Evolutionary conservation across 108 stramenopile species (phyloP).

Genomic region (Seminavis robusta): DNA sequence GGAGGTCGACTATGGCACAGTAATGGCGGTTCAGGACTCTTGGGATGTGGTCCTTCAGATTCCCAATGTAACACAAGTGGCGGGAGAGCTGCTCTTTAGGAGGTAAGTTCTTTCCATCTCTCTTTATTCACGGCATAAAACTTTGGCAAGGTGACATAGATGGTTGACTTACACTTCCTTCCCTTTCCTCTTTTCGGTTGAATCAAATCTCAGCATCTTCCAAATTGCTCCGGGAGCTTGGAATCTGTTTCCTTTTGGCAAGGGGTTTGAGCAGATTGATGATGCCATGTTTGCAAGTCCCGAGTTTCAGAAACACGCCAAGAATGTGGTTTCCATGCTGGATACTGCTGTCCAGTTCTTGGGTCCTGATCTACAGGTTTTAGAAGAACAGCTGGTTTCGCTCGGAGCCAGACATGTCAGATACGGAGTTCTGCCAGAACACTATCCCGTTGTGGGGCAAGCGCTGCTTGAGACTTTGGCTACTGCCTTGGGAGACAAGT

Average conservation of each 20-base stretch:
- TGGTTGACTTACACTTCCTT: too few relatives aligned
- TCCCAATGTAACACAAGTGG: constrained; percentile 29
- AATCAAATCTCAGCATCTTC: constrained; percentile 28
- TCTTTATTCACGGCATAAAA: too few relatives aligned
- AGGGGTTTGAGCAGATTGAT: constrained; percentile 7
- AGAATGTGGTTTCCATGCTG: constrained; percentile 17
- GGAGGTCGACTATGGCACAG: too few relatives aligned
- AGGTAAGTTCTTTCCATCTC: too few relatives aligned
- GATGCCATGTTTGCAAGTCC: constrained; percentile 20
- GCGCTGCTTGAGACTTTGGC: constrained; percentile 34
- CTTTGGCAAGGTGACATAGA: too few relatives aligned
- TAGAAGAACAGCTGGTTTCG: neutral
- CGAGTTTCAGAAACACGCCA: constrained; percentile 20
- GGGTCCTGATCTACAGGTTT: constrained; percentile 25
- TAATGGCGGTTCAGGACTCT: constrained; percentile 5
- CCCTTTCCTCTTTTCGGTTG: too few relatives aligned
- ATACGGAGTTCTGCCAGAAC: constrained; percentile 30
- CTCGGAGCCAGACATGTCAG: constrained; percentile 21
- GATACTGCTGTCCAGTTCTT: constrained; percentile 21
- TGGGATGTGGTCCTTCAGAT: constrained; percentile 24
- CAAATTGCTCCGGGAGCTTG: constrained; percentile 21
- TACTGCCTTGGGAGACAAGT: constrained; percentile 32
- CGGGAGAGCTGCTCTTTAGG: constrained; percentile 26
- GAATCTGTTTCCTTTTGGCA: constrained; percentile 14
- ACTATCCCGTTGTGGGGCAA: constrained; percentile 30